Conservation (phyloP, 805 yeast species). For the Candida maltosa region DNA sequence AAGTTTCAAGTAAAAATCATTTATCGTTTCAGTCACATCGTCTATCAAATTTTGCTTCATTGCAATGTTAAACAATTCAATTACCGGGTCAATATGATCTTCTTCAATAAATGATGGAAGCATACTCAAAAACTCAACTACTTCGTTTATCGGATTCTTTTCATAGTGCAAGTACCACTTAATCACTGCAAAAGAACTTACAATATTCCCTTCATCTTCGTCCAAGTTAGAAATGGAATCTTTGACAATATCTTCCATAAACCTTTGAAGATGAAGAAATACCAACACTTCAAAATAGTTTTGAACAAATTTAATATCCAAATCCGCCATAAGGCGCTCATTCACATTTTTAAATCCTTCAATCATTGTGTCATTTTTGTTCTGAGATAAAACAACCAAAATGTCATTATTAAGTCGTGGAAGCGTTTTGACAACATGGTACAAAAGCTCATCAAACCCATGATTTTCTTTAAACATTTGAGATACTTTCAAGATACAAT, state of each 20-base stretch:
- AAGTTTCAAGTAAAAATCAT: slow-evolving; percentile 31
- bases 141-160: slow-evolving; percentile 1
- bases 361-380: background rate
- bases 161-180: slow-evolving; percentile 1
- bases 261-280: slow-evolving; percentile 2
- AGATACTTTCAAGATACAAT: slow-evolving; percentile 3
- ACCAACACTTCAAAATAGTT: slow-evolving; percentile 9
- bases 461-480: too few relatives aligned
- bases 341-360: background rate
- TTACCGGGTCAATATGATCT: slow-evolving; percentile 23
- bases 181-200: slow-evolving; percentile 7
- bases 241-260: slow-evolving; percentile 3
- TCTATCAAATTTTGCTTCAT: slow-evolving; percentile 21
- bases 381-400: background rate
- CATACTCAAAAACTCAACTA: slow-evolving; percentile 10
- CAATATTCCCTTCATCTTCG: slow-evolving; percentile 4
- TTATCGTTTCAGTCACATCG: slow-evolving; percentile 24
- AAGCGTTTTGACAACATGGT: slow-evolving; percentile 1
- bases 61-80: slow-evolving; percentile 10
- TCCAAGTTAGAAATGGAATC: slow-evolving; percentile 6
- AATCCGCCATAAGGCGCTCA: background rate
- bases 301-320: slow-evolving; percentile 5
- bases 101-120: slow-evolving; percentile 23
- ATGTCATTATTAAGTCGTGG: background rate
- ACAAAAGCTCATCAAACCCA: too few relatives aligned